Conservation (phyloP, 495 filamentous ascomycete species). For the Apiosordaria backusii region DNA sequence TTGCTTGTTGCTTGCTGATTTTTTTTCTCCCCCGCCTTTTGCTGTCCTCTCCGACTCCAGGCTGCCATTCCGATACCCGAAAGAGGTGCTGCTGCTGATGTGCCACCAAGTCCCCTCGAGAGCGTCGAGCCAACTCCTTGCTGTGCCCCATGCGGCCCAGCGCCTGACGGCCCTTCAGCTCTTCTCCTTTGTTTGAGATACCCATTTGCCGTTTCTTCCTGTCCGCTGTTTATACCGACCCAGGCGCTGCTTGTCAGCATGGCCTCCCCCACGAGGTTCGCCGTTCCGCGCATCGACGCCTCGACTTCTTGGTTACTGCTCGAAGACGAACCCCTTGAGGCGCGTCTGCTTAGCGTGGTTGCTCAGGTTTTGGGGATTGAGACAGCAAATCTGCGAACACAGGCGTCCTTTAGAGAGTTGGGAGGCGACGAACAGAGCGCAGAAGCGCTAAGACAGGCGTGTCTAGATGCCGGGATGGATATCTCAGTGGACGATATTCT, state of each 20-base stretch:
- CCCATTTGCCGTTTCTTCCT: constrained; percentile 14
- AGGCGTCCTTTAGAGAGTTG: constrained; percentile 41
- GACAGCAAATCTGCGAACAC: constrained; percentile 21
- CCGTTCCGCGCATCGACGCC: constrained; percentile 23
- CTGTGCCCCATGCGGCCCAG: constrained; percentile 30
- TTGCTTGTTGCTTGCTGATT: background rate
- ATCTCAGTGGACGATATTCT: constrained; percentile 40
- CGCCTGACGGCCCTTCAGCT: constrained; percentile 16
- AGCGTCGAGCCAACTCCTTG: constrained; percentile 21
- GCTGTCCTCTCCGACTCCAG: background rate
- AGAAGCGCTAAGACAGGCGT: constrained; percentile 31
- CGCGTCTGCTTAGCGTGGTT: constrained; percentile 30
- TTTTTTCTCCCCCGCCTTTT: background rate
- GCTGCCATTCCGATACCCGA: constrained; percentile 7
- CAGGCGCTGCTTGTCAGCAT: constrained; percentile 17
- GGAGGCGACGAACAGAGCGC: constrained; percentile 39
- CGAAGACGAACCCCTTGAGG: constrained; percentile 32
- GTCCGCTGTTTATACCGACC: constrained; percentile 8
- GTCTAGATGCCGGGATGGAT: constrained; percentile 36
- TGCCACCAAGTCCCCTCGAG: constrained; percentile 9
- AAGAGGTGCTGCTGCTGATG: constrained; percentile 9
- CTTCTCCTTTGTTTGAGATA: constrained; percentile 28
- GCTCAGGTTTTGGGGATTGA: constrained; percentile 34
- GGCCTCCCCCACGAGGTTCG: constrained; percentile 18
- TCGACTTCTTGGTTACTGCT: constrained; percentile 30